Conservation (phyloP, 2,329 filamentous ascomycete species). For the Ambrosiella cleistominuta region DNA sequence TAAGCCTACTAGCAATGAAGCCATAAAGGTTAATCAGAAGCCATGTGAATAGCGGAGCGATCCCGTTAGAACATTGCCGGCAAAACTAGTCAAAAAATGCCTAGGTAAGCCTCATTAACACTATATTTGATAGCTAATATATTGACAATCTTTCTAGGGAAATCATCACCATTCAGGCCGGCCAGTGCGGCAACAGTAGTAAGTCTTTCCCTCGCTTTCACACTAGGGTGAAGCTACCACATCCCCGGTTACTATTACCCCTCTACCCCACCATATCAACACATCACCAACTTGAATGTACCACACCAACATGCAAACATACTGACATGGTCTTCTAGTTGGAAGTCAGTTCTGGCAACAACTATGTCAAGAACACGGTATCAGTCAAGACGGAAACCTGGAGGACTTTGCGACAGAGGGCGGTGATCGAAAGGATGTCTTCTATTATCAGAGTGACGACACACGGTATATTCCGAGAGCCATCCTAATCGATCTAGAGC, state of each 20-base stretch:
- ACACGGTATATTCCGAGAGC: conserved; percentile 94
- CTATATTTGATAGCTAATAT: not conserved
- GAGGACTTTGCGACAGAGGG: conserved; percentile 97
- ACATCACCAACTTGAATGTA: not conserved
- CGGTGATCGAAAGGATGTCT: conserved; percentile 94
- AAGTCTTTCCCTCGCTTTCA: conserved; percentile 25
- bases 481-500: conserved; percentile 88
- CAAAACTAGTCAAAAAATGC: conserved; percentile 10
- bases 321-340: conserved; percentile 39
- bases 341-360: conserved; percentile 99
- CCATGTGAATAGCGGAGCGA: no score
- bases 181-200: conserved; percentile 99
- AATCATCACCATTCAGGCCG: conserved; percentile 97
- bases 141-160: conserved; percentile 40
- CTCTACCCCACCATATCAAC: conserved; percentile 13
- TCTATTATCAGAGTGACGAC: conserved; percentile 98
- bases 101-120: conserved; percentile 11
- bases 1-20: no score
- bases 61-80: not conserved
- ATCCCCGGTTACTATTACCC: conserved; percentile 5
- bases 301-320: not conserved
- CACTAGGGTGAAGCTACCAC: not conserved
- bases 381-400: conserved; percentile 90
- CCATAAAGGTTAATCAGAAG: no score
- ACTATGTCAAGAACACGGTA: conserved; percentile 92